Base-by-base conservation (phyloP, 148 eudicot genomes). In the Heliosperma pusillum region DNA sequence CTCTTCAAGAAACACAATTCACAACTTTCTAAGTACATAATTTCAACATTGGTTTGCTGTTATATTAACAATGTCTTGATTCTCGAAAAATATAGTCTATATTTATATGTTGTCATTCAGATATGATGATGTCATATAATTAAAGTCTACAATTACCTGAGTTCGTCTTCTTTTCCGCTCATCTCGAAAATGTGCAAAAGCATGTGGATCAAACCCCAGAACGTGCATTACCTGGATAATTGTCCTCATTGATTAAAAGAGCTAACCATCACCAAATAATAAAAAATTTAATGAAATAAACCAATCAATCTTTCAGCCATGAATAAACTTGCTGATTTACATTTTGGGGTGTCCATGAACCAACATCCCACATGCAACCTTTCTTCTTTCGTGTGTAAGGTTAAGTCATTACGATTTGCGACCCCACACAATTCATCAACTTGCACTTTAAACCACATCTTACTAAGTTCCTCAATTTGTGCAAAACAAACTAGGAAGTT, bases 121-220 rank as follows among this genome's bases (percentile, higher is more conserved):
- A 47, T 47, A 0, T 33, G 3, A 33, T 0, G 42, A 47, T 27
- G 24, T 26, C 40, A 71, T 9, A 27, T 16, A 10, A 53, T 10
- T 44, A 74, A 79, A 22, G 58, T 52, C 25, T 7, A 42, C 10
- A 60, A 45, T 75, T 83, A 95, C 99, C 92, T 86, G 87, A 63
- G 73, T 76, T 66, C 97, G 91, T 79, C 99, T 84, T 77, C 94
- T 85, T 86, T 89, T 95, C 74, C 99, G 90, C 83, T 95, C 99
- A 82, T 95, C 99, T 71, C 99, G 90, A 78, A 95, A 95, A 82
- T 95, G 99, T 16, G 97, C 91, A 77, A 95, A 95, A 71, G 99
- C 99, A 82, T 95, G 99, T 68, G 99, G 99, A 86, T 95, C 99
- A 84, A 95, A 95, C 61, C 99, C 99, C 82, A 95, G 94, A 59